phyloP scores from a whole-genome alignment of 1,284 basidiomycete genomes.

The Tilletia setariae region DNA sequence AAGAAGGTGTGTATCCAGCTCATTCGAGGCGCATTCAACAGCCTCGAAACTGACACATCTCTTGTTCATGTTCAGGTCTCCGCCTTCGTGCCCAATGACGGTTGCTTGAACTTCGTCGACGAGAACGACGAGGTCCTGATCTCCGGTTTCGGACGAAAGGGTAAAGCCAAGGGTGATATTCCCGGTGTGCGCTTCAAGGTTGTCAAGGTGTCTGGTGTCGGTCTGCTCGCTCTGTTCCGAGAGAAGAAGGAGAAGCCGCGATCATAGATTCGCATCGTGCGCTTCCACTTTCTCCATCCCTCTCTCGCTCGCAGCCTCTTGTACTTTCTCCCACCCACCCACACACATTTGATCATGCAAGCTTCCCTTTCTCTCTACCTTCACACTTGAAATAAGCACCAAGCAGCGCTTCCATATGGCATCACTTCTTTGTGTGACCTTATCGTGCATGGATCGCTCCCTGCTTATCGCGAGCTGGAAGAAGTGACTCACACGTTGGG shows the following conservation, averaged over 20 bases:
- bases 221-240: conserved; percentile 62
- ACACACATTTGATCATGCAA: not conserved
- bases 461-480: too few relatives aligned
- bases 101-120: conserved; percentile 85
- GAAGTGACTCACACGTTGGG: too few relatives aligned
- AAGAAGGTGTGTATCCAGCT: conserved; percentile 71
- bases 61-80: conserved; percentile 20
- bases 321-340: not conserved
- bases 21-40: conserved; percentile 7
- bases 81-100: conserved; percentile 69
- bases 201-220: conserved; percentile 98
- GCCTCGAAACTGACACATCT: conserved; percentile 2
- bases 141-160: conserved; percentile 98
- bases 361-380: not conserved
- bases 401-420: too few relatives aligned
- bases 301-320: not conserved
- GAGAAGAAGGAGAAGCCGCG: conserved; percentile 52
- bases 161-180: conserved; percentile 96
- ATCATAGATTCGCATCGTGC: conserved; percentile 30
- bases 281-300: not conserved
- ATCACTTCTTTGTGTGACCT: too few relatives aligned
- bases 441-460: too few relatives aligned
- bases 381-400: too few relatives aligned
- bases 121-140: conserved; percentile 69
- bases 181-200: conserved; percentile 94